Base-by-base conservation (phyloP, 139 green algal species). In the Trebouxia sp. region DNA sequence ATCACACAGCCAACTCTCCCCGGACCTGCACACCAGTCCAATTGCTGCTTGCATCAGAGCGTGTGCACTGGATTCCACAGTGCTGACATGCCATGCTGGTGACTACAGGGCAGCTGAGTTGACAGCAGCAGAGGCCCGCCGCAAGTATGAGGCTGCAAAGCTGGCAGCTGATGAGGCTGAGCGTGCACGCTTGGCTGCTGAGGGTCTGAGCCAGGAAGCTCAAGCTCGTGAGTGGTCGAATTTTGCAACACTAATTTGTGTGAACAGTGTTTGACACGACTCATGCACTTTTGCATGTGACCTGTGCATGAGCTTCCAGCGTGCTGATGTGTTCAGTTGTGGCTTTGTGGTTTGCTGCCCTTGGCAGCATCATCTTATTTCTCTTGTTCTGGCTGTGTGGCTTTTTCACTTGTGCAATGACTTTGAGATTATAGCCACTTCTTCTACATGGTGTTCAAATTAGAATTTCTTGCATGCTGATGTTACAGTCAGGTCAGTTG, bases 131-230 rank as follows among this genome's bases (percentile, higher is more conserved):
- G 42, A 51, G 69, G 69, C 69, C 38, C 69, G 69, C 41, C 41
- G 43, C 41, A 77, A 77, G 39, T 77, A 77, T 26, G 43, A 77
- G 41, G 41, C 43, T 38, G 69, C 69, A 5, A 77, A 77, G 69
- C 9, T 53, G 17, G 69, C 69, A 38, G 69, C 69, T 77, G 69
- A 77, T 51, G 69, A 77, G 4, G 69, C 69, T 56, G 69, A 77
- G 41, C 42, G 37, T 10, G 43, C 42, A 37, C 69, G 69, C 11
- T 15, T 53, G 22, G 69, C 69, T 24, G 69, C 69, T 55, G 41
- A 77, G 41, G 30, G 43, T 12, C 41, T 77, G 69, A 53, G 28
- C 11, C 41, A 77, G 3, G 69, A 77, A 26, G 69, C 69, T 45
- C 41, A 56, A 56, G 69, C 69, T 56, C 42, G 69, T 77, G 10